Evolutionary conservation across 129 eudicot species (phyloP), one percentile per base, ranked within the genome.

Genomic region (Tagetes patula): DNA sequence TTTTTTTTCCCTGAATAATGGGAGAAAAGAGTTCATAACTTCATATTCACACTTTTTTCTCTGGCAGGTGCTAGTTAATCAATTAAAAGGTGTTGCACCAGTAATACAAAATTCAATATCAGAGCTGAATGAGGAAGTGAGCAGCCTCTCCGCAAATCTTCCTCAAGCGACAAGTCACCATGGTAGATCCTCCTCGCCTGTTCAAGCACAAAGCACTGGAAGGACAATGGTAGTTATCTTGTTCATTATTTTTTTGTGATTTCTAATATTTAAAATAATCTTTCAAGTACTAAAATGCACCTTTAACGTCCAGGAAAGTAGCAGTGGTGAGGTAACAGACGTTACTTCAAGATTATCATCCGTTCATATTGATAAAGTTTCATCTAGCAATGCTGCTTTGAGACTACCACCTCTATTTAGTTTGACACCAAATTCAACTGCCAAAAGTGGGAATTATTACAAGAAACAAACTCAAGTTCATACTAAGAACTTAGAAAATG

Each of bases 381-480:
- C 90, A 30, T 82, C 96, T 43, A 85, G 84, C 61, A 78, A 95
- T 30, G 80, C 90, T 75, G 75, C 96, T 71, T 77, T 90, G 67
- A 94, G 90, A 83, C 91, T 94, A 54, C 98, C 98, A 39, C 97
- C 96, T 41, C 65, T 94, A 56, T 90, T 94, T 82, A 94, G 96
- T 82, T 77, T 85, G 67, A 90, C 96, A 2, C 98, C 96, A 72
- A 87, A 80, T 76, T 87, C 96, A 45, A 79, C 96, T 27, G 87
- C 88, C 36, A 94, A 88, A 87, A 86, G 87, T 72, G 98, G 89
- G 37, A 87, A 85, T 78, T 71, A 72, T 43, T 84, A 83, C 61
- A 94, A 84, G 82, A 81, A 89, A 74, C 88, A 81, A 46, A 56
- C 66, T 41, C 65, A 80, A 64, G 43, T 82, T 75, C 89, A 84